A percentile compares a stretch with the other conserved stretches of the same genome.
These are phyloP conservation scores for Novakomyces olei DNA, from an alignment of 805 yeast genomes.

Conservation along the genomic window DNA sequence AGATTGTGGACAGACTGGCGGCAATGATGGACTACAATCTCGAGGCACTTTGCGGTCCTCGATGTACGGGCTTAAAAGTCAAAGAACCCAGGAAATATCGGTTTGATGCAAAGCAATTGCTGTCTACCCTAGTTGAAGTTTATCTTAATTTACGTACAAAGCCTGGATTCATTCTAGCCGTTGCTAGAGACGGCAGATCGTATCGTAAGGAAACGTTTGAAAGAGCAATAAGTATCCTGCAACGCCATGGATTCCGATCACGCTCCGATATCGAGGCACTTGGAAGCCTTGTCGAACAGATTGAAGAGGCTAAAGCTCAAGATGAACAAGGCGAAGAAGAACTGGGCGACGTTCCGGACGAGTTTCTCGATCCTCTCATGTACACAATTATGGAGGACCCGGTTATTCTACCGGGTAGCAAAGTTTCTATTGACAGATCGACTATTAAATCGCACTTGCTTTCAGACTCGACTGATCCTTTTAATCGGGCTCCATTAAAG, in stretches of 20 bases:
- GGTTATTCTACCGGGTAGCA: slow-evolving; percentile 75
- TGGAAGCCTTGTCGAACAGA: slow-evolving; percentile 36
- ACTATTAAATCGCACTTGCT: slow-evolving; percentile 84
- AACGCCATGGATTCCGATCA: slow-evolving; percentile 31
- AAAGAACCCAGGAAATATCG: slow-evolving; percentile 58
- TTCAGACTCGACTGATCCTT: slow-evolving; percentile 92
- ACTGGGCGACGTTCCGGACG: slow-evolving; percentile 88
- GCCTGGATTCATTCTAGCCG: slow-evolving; percentile 48
- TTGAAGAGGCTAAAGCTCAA: slow-evolving; percentile 31
- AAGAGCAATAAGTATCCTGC: slow-evolving; percentile 48
- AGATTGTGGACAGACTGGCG: slow-evolving; percentile 81
- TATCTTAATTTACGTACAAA: slow-evolving; percentile 50
- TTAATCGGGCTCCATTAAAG: slow-evolving; percentile 76
- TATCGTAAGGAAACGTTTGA: slow-evolving; percentile 43
- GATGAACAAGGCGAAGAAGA: slow-evolving; percentile 32
- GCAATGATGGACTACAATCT: slow-evolving; percentile 89
- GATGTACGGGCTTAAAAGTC: slow-evolving; percentile 73
- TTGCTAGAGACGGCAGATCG: slow-evolving; percentile 82
- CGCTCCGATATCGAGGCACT: slow-evolving; percentile 31
- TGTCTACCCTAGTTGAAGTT: slow-evolving; percentile 49
- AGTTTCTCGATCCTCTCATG: slow-evolving; percentile 91
- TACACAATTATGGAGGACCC: slow-evolving; percentile 90
- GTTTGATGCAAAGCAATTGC: slow-evolving; percentile 55
- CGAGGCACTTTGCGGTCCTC: slow-evolving; percentile 85
- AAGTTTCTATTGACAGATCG: slow-evolving; percentile 63